phyloP scores from a whole-genome alignment of 2,329 filamentous ascomycete genomes.

The Hymenotorrendiella dingleyae region DNA sequence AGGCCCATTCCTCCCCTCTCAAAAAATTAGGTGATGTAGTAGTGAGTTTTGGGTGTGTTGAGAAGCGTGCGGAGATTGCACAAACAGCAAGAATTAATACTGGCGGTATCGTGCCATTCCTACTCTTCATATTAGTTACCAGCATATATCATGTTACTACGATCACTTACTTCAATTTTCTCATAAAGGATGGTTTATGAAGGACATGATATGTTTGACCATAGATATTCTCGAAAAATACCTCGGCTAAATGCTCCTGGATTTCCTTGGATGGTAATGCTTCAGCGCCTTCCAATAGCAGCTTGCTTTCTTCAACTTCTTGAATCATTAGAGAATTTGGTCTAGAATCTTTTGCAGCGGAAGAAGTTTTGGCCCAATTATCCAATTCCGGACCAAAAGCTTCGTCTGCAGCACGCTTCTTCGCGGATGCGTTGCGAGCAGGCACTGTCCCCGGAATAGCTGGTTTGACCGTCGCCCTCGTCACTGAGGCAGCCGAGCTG shows the following conservation, averaged over 20 bases:
- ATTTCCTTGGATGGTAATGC: constrained; percentile 78
- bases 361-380: constrained; percentile 64
- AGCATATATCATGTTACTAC: constrained; percentile 1
- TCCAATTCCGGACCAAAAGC: constrained; percentile 80
- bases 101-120: constrained; percentile 74
- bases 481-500: constrained; percentile 55
- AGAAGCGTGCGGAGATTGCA: constrained; percentile 91
- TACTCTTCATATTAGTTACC: constrained; percentile 35
- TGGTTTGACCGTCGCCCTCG: constrained; percentile 80
- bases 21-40: constrained; percentile 69
- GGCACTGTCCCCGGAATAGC: constrained; percentile 52
- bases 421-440: constrained; percentile 49
- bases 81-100: constrained; percentile 92
- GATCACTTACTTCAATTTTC: constrained; percentile 65
- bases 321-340: constrained; percentile 51
- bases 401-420: constrained; percentile 80
- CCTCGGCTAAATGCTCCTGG: constrained; percentile 86
- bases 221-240: constrained; percentile 94
- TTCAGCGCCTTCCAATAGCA: constrained; percentile 77
- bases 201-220: constrained; percentile 91
- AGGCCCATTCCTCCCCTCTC: constrained; percentile 87
- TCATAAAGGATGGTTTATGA: constrained; percentile 96
- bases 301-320: constrained; percentile 66
- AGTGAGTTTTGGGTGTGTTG: constrained; percentile 74
- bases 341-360: constrained; percentile 42